These are phyloP conservation scores for Vitis rotundifolia DNA, from an alignment of 164 flowering plant species.

Conservation along the genomic window DNA sequence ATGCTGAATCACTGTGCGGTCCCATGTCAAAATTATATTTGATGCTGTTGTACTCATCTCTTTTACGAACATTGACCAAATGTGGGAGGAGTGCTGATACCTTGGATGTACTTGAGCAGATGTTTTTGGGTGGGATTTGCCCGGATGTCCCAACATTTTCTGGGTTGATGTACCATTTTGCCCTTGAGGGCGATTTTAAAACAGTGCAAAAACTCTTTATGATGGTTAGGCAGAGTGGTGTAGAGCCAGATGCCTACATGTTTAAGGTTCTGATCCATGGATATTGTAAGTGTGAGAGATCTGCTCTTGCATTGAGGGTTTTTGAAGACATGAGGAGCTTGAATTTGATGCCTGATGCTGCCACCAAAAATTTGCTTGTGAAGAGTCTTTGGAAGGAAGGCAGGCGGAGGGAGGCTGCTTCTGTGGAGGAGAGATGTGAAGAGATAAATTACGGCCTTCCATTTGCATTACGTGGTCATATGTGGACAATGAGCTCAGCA, in stretches of 20 bases:
- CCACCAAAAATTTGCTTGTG: slow-evolving; percentile 76
- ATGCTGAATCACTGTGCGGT: slow-evolving; percentile 49
- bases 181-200: slow-evolving; percentile 65
- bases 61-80: slow-evolving; percentile 71
- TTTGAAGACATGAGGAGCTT: slow-evolving; percentile 76
- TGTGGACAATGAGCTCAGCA: slow-evolving; percentile 59
- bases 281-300: slow-evolving; percentile 70
- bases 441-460: slow-evolving; percentile 47
- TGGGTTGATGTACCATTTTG: slow-evolving; percentile 87
- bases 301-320: slow-evolving; percentile 74
- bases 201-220: slow-evolving; percentile 74
- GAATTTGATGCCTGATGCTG: slow-evolving; percentile 58
- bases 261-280: slow-evolving; percentile 65
- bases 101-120: slow-evolving; percentile 68
- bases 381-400: slow-evolving; percentile 95
- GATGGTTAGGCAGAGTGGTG: slow-evolving; percentile 67
- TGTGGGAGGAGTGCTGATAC: slow-evolving; percentile 59
- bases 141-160: slow-evolving; percentile 86
- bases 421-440: slow-evolving; percentile 63
- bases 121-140: slow-evolving; percentile 50
- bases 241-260: slow-evolving; percentile 84
- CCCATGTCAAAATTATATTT: slow-evolving; percentile 43
- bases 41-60: slow-evolving; percentile 74
- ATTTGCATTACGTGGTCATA: slow-evolving; percentile 51
- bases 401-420: slow-evolving; percentile 80